Base-by-base conservation (phyloP, 371 early-diverging fungal species). In the Batrachochytrium dendrobatidis region DNA sequence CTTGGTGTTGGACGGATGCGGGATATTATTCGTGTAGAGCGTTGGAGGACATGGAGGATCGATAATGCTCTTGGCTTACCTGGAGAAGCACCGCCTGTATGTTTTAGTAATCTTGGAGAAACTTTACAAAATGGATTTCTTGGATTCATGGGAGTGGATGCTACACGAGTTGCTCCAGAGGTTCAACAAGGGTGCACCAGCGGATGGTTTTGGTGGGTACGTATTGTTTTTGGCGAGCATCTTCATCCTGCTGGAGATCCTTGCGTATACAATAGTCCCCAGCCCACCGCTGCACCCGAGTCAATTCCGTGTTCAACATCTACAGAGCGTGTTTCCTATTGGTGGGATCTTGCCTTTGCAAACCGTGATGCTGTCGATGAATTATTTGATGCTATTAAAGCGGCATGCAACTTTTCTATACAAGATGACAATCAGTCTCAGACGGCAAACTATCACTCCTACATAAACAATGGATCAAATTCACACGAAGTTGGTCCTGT, bases 131-230 rank as follows among this genome's bases (percentile, higher is more conserved):
- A 73, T 46, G 73, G 73, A 3, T 58, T 56, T 17, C 35, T 73
- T 25, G 73, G 73, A 2, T 55, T 43, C 18, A 25, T 58, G 34
- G 53, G 63, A n/a, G n/a, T 26, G 20, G 28, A 50, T 15, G 56
- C 58, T 4, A 49, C 34, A 4, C 30, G 50, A 6, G 44, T 10
- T 20, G 8, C 26, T 30, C 45, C 44, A n/a, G 46, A 39, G 24
- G 49, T 59, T 15, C 63, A 61, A 22, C 54, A 51, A 25, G 72
- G 68, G 10, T 67, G 51, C 17, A 51, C 71, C 2, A 60, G 62
- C 17, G 75, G 75, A 3, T 75, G 75, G 75, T 58, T 61, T 28
- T 75, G 75, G 75, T 75, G 75, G 75, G 65, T 72, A 0, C 54
- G 73, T 0, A 62, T 75, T 30, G 55, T 65, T 20, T 75, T 70